A percentile compares a stretch with the other conserved stretches of the same genome.
phyloP scores from a whole-genome alignment of 805 yeast species.

The Ogataea glucozyma region DNA sequence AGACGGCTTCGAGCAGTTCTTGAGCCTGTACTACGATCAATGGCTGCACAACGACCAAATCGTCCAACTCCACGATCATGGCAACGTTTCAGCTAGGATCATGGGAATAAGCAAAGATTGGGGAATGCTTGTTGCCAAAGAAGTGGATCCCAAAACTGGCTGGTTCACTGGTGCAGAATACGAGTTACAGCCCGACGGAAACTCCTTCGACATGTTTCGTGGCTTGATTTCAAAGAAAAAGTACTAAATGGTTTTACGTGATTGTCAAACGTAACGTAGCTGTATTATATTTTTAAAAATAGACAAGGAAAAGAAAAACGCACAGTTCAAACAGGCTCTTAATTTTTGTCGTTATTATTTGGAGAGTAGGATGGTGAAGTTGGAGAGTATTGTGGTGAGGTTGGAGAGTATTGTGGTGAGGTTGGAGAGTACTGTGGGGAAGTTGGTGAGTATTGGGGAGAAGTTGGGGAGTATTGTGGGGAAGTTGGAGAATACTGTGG shows the following conservation, averaged over 20 bases:
- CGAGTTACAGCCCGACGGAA: constrained; percentile 94
- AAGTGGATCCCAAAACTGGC: constrained; percentile 48
- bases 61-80: constrained; percentile 57
- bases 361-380: constrained; percentile 79
- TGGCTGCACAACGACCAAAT: constrained; percentile 86
- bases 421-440: constrained; percentile 80
- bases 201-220: constrained; percentile 91
- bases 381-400: constrained; percentile 63
- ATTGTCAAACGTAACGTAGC: constrained; percentile 7
- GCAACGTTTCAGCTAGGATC: constrained; percentile 56
- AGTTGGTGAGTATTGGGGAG: constrained; percentile 67
- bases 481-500: constrained; percentile 76
- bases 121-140: constrained; percentile 81
- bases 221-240: constrained; percentile 75
- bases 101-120: constrained; percentile 81
- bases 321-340: constrained; percentile 14
- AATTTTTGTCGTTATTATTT: constrained; percentile 31
- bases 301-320: constrained; percentile 21
- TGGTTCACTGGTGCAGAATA: constrained; percentile 53
- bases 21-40: constrained; percentile 68
- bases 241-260: constrained; percentile 3
- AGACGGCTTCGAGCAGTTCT: constrained; percentile 68
- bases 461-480: constrained; percentile 66
- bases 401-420: constrained; percentile 73
- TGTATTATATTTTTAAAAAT: constrained; percentile 19